A percentile compares a stretch with the other conserved stretches of the same genome.
Evolutionary conservation across 176 grass and related monocot species (phyloP).

Genomic region (bread wheat (Triticum aestivum)): DNA sequence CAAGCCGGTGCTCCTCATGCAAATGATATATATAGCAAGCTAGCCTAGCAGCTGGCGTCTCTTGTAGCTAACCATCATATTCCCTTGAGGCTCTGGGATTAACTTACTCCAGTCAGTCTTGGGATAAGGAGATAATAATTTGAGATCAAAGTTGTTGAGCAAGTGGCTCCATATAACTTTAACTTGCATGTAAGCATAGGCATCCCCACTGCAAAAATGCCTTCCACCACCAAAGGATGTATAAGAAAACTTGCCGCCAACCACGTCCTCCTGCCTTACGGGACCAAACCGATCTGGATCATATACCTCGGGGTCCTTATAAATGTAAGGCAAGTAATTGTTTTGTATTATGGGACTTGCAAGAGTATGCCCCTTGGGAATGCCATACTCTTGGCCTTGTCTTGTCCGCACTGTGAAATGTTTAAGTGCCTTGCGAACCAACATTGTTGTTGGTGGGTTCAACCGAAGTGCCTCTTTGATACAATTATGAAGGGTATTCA

Average conservation of each 20-base stretch:
- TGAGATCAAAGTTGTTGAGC: neutral
- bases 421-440: neutral
- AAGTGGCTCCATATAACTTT: conserved; percentile 27
- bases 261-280: neutral
- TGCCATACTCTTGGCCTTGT: neutral
- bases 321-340: neutral
- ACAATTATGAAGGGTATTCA: neutral
- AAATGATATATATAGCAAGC: too few relatives aligned
- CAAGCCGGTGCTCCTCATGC: too few relatives aligned
- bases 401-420: neutral
- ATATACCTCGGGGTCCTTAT: neutral
- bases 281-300: conserved; percentile 12
- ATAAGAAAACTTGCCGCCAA: conserved; percentile 10
- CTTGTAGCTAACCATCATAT: conserved; percentile 11
- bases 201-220: neutral
- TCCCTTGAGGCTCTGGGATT: neutral
- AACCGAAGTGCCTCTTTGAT: neutral
- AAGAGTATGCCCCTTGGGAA: neutral
- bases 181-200: neutral
- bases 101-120: neutral
- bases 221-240: neutral
- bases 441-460: neutral
- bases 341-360: neutral
- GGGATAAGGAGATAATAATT: neutral
- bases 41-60: neutral